Base-by-base conservation (phyloP, 345 rosid genomes). In the Sisymbrium altissimum region DNA sequence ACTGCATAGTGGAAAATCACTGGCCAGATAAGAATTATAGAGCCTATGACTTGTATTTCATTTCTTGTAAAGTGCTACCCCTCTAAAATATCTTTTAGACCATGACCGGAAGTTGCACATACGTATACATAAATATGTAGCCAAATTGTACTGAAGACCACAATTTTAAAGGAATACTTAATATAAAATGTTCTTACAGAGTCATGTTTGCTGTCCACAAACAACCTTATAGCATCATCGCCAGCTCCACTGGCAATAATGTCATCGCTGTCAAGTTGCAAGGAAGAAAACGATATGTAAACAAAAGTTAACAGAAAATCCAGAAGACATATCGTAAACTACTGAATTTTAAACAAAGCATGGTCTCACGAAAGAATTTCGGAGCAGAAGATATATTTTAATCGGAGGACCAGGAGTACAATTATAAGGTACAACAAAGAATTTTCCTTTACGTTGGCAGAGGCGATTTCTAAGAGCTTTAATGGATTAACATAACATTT, bases 241-340 rank as follows among this genome's bases (percentile, higher is more conserved):
- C 96, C 98, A 29, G 95, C 97, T 79, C 94, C 98, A 83, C 88
- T 91, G 39, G 86, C 96, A 79, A 93, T 91, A 65, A 91, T 74
- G 55, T 84, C 93, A 39, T 91, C 95, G 82, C 98, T 89, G 79
- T 63, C 72, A 78, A 75, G 43, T 50, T 13, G 21, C 64, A 18
- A 7, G 2, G 41, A 65, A 15, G 14, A 40, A 39, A 70, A n/a
- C 10, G 7, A 23, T 0, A 63, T 61, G 12, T 49, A 36, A 15
- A 44, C 18, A 64, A 19, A 71, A 54, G 8, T 36, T 23, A 27
- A 72, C n/a, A 66, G 54, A 36, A 48, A 45, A 7, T 30, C 21
- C 56, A 74, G 2, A 59, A 18, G 52, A 57, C 13, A 38, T 45
- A 36, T 33, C 11, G 14, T 0, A 66, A 33, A 3, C 25, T 44